Percentiles rank a stretch among this genome's conserved stretches.
Conservation (phyloP, 768 basidiomycete species). For the Jaapia argillacea region DNA sequence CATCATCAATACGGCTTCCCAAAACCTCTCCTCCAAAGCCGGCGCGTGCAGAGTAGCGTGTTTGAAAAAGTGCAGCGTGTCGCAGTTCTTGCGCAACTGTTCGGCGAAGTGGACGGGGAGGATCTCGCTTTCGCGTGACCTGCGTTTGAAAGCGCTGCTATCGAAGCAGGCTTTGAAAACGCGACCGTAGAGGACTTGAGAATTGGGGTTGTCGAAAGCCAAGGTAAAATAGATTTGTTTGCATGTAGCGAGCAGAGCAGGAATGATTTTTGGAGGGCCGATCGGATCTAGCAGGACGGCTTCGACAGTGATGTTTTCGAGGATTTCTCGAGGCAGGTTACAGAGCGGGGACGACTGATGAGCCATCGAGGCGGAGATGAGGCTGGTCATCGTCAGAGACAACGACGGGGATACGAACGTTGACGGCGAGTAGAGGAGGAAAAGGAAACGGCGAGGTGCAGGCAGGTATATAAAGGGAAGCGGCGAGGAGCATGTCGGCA, state of each 20-base stretch:
- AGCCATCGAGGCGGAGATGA: no score
- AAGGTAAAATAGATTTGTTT: conserved; percentile 28
- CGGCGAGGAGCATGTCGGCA: no score
- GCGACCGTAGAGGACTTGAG: conserved; percentile 35
- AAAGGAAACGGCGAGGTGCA: no score
- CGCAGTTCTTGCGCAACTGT: conserved; percentile 30
- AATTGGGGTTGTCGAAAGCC: conserved; percentile 9
- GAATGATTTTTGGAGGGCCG: no score
- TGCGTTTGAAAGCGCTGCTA: conserved; percentile 34
- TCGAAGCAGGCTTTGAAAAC: conserved; percentile 55
- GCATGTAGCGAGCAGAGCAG: conserved; percentile 39
- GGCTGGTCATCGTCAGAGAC: no score
- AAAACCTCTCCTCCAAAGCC: conserved; percentile 28
- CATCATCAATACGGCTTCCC: conserved; percentile 43
- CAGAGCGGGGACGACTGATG: conserved; percentile 16
- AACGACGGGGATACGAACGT: no score
- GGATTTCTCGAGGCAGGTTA: conserved; percentile 30
- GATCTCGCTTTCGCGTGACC: conserved; percentile 31
- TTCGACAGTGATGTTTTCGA: conserved; percentile 43
- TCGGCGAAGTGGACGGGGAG: conserved; percentile 25
- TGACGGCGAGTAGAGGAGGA: no score
- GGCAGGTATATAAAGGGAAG: no score
- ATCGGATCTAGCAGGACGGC: no score
- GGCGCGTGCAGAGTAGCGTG: conserved; percentile 19
- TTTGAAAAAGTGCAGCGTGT: conserved; percentile 20